phyloP scores from a whole-genome alignment of 2,329 filamentous ascomycete genomes.

The Pyrenochaeta sp. region DNA sequence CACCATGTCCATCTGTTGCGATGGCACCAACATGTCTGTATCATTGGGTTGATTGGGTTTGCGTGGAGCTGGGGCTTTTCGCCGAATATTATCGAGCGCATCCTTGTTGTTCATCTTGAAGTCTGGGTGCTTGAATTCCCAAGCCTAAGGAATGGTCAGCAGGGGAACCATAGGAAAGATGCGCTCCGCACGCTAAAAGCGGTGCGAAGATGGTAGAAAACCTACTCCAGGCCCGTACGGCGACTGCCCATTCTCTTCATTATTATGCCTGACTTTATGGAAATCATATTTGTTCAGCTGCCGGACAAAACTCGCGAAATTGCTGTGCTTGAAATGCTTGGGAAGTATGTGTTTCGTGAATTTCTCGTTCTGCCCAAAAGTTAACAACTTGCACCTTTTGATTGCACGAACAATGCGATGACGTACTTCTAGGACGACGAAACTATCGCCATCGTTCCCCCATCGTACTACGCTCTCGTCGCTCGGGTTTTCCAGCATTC shows the following conservation, averaged over 20 bases:
- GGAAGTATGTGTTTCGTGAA: slow-evolving; percentile 97
- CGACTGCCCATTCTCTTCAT: slow-evolving; percentile 83
- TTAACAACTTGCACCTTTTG: slow-evolving; percentile 20
- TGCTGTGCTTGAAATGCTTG: slow-evolving; percentile 99
- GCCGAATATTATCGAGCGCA: slow-evolving; percentile 92
- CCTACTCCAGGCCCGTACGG: slow-evolving; percentile 80
- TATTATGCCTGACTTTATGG: slow-evolving; percentile 94
- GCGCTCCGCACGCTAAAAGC: background rate
- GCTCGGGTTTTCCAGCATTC: slow-evolving; percentile 95
- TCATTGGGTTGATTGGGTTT: slow-evolving; percentile 64
- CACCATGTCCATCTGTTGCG: slow-evolving; percentile 87
- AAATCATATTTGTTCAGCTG: slow-evolving; percentile 98
- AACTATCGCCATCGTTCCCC: slow-evolving; percentile 94
- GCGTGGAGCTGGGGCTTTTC: slow-evolving; percentile 91
- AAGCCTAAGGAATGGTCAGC: slow-evolving; percentile 65
- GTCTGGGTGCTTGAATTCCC: slow-evolving; percentile 97
- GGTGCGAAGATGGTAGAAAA: background rate
- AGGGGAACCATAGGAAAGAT: background rate
- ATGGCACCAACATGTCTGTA: slow-evolving; percentile 78
- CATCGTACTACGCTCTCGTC: slow-evolving; percentile 94
- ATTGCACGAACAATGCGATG: background rate
- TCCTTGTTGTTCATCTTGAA: slow-evolving; percentile 97
- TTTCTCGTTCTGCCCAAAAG: slow-evolving; percentile 79
- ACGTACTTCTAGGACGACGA: slow-evolving; percentile 92
- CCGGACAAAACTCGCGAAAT: slow-evolving; percentile 95